phyloP scores from a whole-genome alignment of 1,284 basidiomycete species.

The Agaricales sp. region DNA sequence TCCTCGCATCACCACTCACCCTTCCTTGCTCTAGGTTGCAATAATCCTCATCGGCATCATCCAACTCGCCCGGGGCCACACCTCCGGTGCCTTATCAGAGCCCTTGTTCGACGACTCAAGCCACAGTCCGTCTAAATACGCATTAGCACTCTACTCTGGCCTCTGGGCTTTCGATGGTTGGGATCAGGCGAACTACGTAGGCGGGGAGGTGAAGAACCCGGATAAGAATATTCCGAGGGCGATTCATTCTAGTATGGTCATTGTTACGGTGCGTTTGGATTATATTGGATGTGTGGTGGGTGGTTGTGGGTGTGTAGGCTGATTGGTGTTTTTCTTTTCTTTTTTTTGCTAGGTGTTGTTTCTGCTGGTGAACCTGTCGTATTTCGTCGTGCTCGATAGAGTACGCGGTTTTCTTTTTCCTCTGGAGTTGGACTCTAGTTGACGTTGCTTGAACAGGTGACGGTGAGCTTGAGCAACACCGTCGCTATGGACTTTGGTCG shows the following conservation, averaged over 20 bases:
- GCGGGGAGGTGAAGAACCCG: slow-evolving; percentile 83
- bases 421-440: neutral
- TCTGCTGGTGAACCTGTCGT: slow-evolving; percentile 77
- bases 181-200: slow-evolving; percentile 87
- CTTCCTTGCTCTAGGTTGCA: slow-evolving; percentile 34
- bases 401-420: slow-evolving; percentile 27
- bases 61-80: slow-evolving; percentile 59
- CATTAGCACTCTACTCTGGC: slow-evolving; percentile 90
- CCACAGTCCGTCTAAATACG: slow-evolving; percentile 74
- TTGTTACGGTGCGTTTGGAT: slow-evolving; percentile 60
- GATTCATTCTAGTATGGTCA: slow-evolving; percentile 81
- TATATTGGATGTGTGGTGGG: no score
- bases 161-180: slow-evolving; percentile 96
- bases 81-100: slow-evolving; percentile 50
- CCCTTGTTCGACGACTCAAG: slow-evolving; percentile 72
- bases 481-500: slow-evolving; percentile 93
- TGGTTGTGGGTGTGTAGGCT: no score
- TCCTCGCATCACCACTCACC: slow-evolving; percentile 3
- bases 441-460: slow-evolving; percentile 25
- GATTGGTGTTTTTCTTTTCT: no score
- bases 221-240: slow-evolving; percentile 83
- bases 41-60: slow-evolving; percentile 68
- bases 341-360: slow-evolving; percentile 47
- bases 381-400: slow-evolving; percentile 90
- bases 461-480: slow-evolving; percentile 77